Evolutionary conservation across 2,329 filamentous ascomycete genomes (phyloP), one percentile per base, ranked within the genome.

Genomic region (Xylariaceae sp.): DNA sequence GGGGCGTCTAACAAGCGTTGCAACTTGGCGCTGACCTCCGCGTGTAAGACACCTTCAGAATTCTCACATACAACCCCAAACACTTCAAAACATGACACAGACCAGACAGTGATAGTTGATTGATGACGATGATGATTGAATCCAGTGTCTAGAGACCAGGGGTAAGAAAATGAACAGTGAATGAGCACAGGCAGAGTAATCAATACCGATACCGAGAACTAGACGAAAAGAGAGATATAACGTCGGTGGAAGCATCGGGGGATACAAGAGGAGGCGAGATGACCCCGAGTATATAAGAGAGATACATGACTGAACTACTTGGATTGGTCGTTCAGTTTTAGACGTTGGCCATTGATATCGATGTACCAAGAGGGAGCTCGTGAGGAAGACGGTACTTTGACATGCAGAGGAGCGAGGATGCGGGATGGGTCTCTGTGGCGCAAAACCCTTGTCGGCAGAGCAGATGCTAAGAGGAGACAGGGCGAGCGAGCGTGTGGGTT

Each of bases 391-490:
- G 56, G 58, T 62, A 58, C 60, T 42, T 51, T 56, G 54, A 51
- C 57, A 55, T 59, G 56, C 57, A 49, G 42, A 61, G 41, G 17
- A 35, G n/a, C 42, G 42, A 48, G 49, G 45, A 51, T 53, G 38
- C 15, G 35, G 39, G 45, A 44, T 52, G 54, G 52, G 52, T 45
- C 50, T 22, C 48, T 42, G 54, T 69, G 67, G 67, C 68, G 67
- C 65, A 58, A 59, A 44, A 57, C 58, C 64, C 58, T 61, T 64
- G 66, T 61, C 61, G 49, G 55, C 53, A 41, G 43, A 49, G 44
- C 47, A 45, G 49, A 52, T 42, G 45, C 30, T 44, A 44, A 49
- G 49, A 48, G 54, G 39, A 27, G 22, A 27, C 19, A 41, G 39
- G n/a, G 19, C 15, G 27, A 45, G 41, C 41, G 15, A 32, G 14